These are phyloP conservation scores for Teratosphaeria viscida DNA, from an alignment of 2,329 filamentous ascomycete genomes.

Conservation along the genomic window DNA sequence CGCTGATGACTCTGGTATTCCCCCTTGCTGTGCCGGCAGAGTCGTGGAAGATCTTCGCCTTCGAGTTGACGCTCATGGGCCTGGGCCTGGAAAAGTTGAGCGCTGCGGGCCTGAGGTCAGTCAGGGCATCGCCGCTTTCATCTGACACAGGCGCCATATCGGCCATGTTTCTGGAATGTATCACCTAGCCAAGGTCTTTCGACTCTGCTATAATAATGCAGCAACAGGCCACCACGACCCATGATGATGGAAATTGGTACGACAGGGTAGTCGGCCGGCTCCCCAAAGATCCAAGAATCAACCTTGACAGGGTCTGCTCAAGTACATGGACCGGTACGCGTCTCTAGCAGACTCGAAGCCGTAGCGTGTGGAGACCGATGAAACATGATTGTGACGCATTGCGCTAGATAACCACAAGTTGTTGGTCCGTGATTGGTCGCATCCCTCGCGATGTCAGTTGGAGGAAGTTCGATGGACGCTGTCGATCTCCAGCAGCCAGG, in stretches of 20 bases:
- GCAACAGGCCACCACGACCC: background rate
- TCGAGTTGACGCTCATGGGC: constrained; percentile 4
- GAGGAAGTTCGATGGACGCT: background rate
- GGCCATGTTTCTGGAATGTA: background rate
- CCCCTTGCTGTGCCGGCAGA: constrained; percentile 2
- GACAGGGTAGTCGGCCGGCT: background rate
- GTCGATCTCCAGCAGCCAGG: background rate
- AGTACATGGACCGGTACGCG: background rate
- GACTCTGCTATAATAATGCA: background rate
- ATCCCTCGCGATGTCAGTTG: background rate
- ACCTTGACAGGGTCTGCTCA: background rate
- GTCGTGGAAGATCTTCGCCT: constrained; percentile 5
- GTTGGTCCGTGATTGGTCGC: background rate
- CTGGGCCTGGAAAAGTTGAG: constrained; percentile 20
- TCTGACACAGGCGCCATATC: background rate
- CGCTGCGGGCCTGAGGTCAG: constrained; percentile 6
- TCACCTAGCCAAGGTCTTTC: background rate
- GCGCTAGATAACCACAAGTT: background rate
- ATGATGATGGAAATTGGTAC: background rate
- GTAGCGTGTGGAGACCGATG: background rate
- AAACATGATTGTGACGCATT: background rate
- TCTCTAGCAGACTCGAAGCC: background rate
- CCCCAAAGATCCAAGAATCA: background rate
- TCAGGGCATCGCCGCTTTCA: constrained; percentile 3
- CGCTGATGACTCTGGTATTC: constrained; percentile 4